Evolutionary conservation across 805 yeast species (phyloP).

Genomic region (Scheffersomyces amazonensis): DNA sequence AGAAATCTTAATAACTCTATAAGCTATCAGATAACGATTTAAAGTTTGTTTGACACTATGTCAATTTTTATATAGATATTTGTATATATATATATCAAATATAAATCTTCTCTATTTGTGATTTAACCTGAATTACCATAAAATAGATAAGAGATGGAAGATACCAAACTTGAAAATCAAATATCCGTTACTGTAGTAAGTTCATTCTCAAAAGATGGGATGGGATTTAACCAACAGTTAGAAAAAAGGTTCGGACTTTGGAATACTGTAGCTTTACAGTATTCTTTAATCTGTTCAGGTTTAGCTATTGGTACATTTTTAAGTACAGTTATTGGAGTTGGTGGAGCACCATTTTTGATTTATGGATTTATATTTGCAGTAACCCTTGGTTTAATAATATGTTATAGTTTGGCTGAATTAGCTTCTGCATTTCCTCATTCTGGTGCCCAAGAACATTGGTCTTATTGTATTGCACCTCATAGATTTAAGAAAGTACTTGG

Average conservation of each 20-base stretch:
- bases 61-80: too few species aligned
- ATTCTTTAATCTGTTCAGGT: conserved; percentile 16
- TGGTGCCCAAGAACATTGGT: conserved; percentile 34
- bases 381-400: conserved; percentile 13
- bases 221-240: background rate
- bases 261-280: conserved; percentile 1
- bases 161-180: background rate
- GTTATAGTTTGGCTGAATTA: conserved; percentile 23
- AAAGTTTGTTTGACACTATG: too few species aligned
- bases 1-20: too few species aligned
- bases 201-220: background rate
- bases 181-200: background rate
- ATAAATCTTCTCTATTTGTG: too few species aligned
- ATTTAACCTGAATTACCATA: too few species aligned
- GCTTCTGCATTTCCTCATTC: conserved; percentile 32
- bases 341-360: conserved; percentile 18
- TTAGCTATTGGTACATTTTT: conserved; percentile 19
- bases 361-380: conserved; percentile 18
- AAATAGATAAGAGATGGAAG: background rate
- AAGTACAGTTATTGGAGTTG: conserved; percentile 18
- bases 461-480: conserved; percentile 23
- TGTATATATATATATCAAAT: too few species aligned
- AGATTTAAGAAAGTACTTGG: conserved; percentile 19
- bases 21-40: too few species aligned
- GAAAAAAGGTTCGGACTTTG: background rate